Evolutionary conservation across 129 eudicot genomes (phyloP).

Genomic region (Artemisia annua): DNA sequence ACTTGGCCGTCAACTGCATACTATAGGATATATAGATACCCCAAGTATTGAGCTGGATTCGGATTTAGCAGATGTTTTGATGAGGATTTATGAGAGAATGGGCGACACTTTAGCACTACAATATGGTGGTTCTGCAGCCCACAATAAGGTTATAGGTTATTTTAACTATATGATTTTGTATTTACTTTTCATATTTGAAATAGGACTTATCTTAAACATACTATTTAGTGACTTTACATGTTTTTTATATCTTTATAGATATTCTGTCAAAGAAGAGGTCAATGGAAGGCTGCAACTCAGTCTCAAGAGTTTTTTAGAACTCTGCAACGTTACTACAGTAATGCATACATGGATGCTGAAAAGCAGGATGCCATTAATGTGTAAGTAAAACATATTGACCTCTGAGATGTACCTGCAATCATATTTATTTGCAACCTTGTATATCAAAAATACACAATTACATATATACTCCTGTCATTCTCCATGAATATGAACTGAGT

Average conservation of each 20-base stretch:
- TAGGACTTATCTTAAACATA: not conserved
- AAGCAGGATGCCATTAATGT: conserved; percentile 97
- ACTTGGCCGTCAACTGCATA: conserved; percentile 80
- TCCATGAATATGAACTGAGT: conserved; percentile 3
- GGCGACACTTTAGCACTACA: conserved; percentile 97
- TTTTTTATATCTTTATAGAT: conserved; percentile 43
- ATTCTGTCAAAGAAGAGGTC: conserved; percentile 92
- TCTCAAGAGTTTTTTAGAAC: conserved; percentile 91
- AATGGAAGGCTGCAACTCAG: conserved; percentile 97
- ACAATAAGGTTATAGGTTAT: conserved; percentile 75
- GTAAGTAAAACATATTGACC: conserved; percentile 42
- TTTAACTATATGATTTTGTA: not conserved
- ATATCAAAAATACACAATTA: not conserved
- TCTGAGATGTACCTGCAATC: too few relatives aligned
- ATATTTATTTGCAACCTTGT: not conserved
- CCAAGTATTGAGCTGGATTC: conserved; percentile 63
- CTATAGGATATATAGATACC: conserved; percentile 60
- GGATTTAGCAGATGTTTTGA: conserved; percentile 64
- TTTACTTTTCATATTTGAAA: not conserved
- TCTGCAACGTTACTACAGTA: conserved; percentile 89
- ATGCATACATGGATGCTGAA: conserved; percentile 97
- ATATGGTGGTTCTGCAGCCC: conserved; percentile 99
- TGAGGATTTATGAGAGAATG: conserved; percentile 88
- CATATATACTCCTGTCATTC: not conserved
- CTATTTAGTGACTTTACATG: not conserved